These are phyloP conservation scores for Yarrowia yakushimensis DNA, from an alignment of 805 yeast species.

Conservation along the genomic window DNA sequence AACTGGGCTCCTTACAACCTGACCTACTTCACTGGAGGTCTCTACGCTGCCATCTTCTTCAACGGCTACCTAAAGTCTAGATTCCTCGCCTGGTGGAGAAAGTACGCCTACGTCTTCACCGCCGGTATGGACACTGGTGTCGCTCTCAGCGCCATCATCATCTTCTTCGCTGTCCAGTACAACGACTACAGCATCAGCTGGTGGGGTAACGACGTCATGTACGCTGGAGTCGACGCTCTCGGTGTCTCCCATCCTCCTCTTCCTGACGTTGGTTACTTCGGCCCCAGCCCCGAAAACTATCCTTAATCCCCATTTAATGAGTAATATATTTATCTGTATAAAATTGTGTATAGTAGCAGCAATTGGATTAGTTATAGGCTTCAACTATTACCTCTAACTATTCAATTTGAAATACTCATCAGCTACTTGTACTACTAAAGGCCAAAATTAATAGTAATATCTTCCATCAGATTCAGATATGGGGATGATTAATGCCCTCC, in stretches of 20 bases:
- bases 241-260: conserved; percentile 24
- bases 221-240: neutral
- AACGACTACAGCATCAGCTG: conserved; percentile 40
- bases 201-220: conserved; percentile 47
- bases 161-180: conserved; percentile 45
- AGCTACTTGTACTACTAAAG: too few relatives aligned
- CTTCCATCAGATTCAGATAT: too few relatives aligned
- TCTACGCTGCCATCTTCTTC: conserved; percentile 43
- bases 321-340: conserved; percentile 6
- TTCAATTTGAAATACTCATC: too few relatives aligned
- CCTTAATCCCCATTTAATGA: conserved; percentile 26
- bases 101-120: conserved; percentile 49
- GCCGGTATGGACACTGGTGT: conserved; percentile 50
- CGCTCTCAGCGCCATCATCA: conserved; percentile 47
- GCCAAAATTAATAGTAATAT: too few relatives aligned
- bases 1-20: conserved; percentile 33
- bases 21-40: conserved; percentile 44
- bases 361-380: too few relatives aligned
- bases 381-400: too few relatives aligned
- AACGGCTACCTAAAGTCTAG: conserved; percentile 44
- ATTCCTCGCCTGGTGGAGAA: conserved; percentile 51
- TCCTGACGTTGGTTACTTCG: conserved; percentile 35
- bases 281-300: conserved; percentile 34
- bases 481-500: too few relatives aligned
- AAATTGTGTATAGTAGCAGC: too few relatives aligned